Evolutionary conservation across 177 flowering plant genomes (phyloP).

Genomic region (Vitis hybrid): DNA sequence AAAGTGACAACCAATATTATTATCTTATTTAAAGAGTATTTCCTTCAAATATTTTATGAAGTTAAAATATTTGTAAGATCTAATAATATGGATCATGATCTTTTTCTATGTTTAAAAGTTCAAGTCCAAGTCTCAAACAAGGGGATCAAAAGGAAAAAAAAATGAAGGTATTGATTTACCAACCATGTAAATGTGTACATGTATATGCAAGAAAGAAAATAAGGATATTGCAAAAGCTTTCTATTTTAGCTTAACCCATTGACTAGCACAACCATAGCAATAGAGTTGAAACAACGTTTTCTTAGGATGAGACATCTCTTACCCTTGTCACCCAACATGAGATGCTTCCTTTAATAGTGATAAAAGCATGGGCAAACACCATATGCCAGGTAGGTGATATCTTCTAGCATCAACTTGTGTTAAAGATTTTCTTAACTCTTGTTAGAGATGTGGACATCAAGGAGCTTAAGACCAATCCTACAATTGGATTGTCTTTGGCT

Average conservation of each 20-base stretch:
- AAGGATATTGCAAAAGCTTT: slow-evolving; percentile 23
- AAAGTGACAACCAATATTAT: no score
- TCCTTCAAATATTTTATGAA: no score
- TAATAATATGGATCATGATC: no score
- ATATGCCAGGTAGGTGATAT: slow-evolving; percentile 16
- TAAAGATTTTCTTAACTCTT: slow-evolving; percentile 9
- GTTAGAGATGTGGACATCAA: slow-evolving; percentile 23
- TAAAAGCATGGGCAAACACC: slow-evolving; percentile 24
- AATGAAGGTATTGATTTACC: no score
- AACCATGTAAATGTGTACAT: no score
- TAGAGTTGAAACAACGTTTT: slow-evolving; percentile 28
- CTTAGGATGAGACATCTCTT: slow-evolving; percentile 6
- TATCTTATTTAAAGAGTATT: no score
- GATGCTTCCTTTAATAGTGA: slow-evolving; percentile 13
- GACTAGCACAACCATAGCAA: slow-evolving; percentile 30
- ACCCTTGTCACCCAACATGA: slow-evolving; percentile 24
- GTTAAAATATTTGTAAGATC: no score
- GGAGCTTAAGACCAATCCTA: slow-evolving; percentile 5
- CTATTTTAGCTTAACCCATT: slow-evolving; percentile 16
- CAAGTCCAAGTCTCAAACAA: no score
- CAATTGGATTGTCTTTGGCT: slow-evolving; percentile 25
- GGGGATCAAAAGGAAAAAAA: no score
- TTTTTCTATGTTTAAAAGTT: no score
- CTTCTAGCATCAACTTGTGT: slow-evolving; percentile 17
- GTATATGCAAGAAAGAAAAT: slow-evolving; percentile 26